Percentiles rank a stretch among this genome's conserved stretches.
Evolutionary conservation across 257 asterid genomes (phyloP).

Genomic region (Petunia secreta): DNA sequence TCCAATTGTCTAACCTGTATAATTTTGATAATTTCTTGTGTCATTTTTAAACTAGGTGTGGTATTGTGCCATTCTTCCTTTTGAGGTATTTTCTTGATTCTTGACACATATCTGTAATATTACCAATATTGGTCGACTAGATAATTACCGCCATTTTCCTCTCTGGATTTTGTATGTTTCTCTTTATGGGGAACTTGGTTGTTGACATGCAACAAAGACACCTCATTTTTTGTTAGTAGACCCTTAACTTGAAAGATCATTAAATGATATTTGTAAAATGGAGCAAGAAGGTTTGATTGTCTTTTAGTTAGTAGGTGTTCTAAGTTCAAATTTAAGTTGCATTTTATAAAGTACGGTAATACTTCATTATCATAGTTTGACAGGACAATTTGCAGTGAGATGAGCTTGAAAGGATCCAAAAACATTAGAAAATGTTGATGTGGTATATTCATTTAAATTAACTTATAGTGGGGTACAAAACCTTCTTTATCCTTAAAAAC

Average conservation of each 20-base stretch:
- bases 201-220: neutral
- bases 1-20: constrained; percentile 32
- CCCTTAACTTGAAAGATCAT: constrained; percentile 13
- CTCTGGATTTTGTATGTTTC: neutral
- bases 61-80: constrained; percentile 1
- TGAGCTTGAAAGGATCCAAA: neutral
- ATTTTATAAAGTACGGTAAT: neutral
- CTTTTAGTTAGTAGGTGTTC: neutral
- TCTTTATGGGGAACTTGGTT: neutral
- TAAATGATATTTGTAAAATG: neutral
- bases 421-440: neutral
- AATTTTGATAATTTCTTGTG: constrained; percentile 14
- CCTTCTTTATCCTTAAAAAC: neutral
- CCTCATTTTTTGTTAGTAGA: constrained; percentile 15
- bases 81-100: neutral
- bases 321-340: neutral
- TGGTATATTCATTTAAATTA: neutral
- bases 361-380: neutral
- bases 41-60: neutral
- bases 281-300: neutral
- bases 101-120: neutral
- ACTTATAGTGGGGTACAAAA: neutral
- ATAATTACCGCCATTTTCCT: neutral
- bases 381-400: neutral
- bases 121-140: constrained; percentile 2